A percentile compares a stretch with the other conserved stretches of the same genome.
Conservation (phyloP, 1,139 yeast genomes). For the Sugiyamaella pinicola region DNA sequence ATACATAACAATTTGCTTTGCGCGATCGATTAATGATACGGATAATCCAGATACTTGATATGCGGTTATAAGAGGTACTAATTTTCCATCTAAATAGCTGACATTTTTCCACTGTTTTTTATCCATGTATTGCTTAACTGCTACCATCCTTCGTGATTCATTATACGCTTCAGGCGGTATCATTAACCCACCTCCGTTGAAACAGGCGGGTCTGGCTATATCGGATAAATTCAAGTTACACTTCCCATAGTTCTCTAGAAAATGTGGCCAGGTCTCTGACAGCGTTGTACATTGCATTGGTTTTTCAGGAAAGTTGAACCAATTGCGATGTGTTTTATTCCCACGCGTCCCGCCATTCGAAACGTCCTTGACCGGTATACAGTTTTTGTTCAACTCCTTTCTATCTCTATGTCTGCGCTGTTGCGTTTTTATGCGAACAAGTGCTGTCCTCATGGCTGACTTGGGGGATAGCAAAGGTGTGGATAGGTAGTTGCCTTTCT, state of each 20-base stretch:
- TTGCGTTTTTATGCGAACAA: constrained; percentile 13
- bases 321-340: not conserved
- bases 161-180: constrained; percentile 53
- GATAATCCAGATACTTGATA: constrained; percentile 54
- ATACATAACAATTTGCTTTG: constrained; percentile 52
- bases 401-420: constrained; percentile 16
- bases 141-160: constrained; percentile 33
- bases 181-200: constrained; percentile 52
- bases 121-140: constrained; percentile 48
- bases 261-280: constrained; percentile 55
- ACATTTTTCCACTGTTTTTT: constrained; percentile 56
- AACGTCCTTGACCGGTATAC: not conserved
- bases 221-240: constrained; percentile 61
- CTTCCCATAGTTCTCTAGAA: constrained; percentile 61
- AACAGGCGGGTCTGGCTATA: constrained; percentile 59
- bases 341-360: not conserved
- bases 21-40: constrained; percentile 57
- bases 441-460: constrained; percentile 18
- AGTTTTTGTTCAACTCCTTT: constrained; percentile 12
- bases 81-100: constrained; percentile 47
- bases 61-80: constrained; percentile 37
- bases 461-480: constrained; percentile 19
- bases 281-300: constrained; percentile 29
- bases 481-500: constrained; percentile 8
- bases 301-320: constrained; percentile 27